Percentiles rank a stretch among this genome's conserved stretches.
Conservation (phyloP, 306 rosid genomes). For the Lagenaria siceraria region DNA sequence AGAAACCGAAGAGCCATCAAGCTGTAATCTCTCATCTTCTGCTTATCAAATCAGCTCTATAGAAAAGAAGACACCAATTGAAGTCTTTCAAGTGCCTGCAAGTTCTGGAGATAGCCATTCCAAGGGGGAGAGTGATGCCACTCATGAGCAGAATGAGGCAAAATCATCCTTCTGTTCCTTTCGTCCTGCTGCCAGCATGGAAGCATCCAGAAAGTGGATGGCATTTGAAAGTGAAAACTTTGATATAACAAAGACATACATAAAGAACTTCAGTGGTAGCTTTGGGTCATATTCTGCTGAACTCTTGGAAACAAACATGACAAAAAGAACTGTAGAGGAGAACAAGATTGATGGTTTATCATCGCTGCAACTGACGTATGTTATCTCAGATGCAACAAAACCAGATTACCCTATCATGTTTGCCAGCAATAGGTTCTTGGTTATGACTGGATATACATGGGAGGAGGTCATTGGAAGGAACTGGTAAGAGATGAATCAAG, state of each 20-base stretch:
- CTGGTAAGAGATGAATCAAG: constrained; percentile 38
- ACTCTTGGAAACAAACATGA: constrained; percentile 38
- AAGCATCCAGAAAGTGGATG: constrained; percentile 58
- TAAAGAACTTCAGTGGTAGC: neutral
- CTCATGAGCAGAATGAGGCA: neutral
- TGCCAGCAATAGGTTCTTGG: constrained; percentile 75
- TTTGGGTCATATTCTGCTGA: neutral
- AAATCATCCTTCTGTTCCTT: neutral
- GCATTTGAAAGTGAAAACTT: constrained; percentile 39
- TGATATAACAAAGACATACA: neutral
- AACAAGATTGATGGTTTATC: constrained; percentile 57
- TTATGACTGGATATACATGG: constrained; percentile 78
- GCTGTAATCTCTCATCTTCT: neutral
- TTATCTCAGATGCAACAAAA: constrained; percentile 83
- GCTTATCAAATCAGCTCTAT: neutral
- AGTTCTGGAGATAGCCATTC: neutral
- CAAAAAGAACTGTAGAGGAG: constrained; percentile 52
- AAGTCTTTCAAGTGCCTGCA: constrained; percentile 6
- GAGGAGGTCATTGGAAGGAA: constrained; percentile 83
- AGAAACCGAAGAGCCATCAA: neutral
- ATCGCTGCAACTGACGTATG: constrained; percentile 69
- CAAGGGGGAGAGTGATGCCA: neutral
- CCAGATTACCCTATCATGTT: constrained; percentile 86
- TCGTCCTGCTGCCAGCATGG: constrained; percentile 11
- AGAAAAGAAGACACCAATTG: neutral